Base-by-base conservation (phyloP, 139 green algal species). In the Picochlorum sp. region DNA sequence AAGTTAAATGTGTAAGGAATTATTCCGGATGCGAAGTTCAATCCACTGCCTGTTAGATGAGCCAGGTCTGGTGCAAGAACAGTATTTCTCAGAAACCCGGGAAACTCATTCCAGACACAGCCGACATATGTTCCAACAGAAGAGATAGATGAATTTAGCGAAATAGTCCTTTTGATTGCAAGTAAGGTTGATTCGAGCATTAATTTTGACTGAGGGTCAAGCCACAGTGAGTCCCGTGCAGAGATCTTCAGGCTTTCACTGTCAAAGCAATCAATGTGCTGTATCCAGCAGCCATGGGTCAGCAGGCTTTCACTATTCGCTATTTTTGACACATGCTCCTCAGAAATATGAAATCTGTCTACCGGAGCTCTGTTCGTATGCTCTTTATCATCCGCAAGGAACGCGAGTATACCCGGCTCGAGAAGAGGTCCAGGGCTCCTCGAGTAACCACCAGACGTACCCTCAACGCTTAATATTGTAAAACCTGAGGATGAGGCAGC, bases 131-230 rank as follows among this genome's bases (percentile, higher is more conserved):
- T 60, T 38, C 71, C 71, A 10, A 57, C 68, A 21, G 45, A 4
- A 13, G 38, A 15, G 8, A 10, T 20, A 2, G 54, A 15, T 26
- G 3, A 63, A 34, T 14, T 0, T 51, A 3, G 15, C 37, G 4
- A 1, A 37, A 5, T 44, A 24, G 31, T 8, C 3, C 58, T 52
- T 31, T 7, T 21, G 20, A 59, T 55, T 16, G 47, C 47, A 20
- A 26, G 18, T 8, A 23, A 20, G 7, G 54, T 49, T 0, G 62
- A 49, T 54, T 88, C 73, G 9, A 94, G 72, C 58, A 92, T 64
- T 44, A 90, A 16, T 51, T 86, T 77, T 49, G 86, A 70, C 69
- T 92, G 85, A 6, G 85, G 85, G 62, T 92, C 85, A 69, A 81
- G 77, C 20, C 73, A 72, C 2, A 67, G 13, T 11, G 78, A 77